Conservation (phyloP, 306 rosid genomes). For the Corylus americana region DNA sequence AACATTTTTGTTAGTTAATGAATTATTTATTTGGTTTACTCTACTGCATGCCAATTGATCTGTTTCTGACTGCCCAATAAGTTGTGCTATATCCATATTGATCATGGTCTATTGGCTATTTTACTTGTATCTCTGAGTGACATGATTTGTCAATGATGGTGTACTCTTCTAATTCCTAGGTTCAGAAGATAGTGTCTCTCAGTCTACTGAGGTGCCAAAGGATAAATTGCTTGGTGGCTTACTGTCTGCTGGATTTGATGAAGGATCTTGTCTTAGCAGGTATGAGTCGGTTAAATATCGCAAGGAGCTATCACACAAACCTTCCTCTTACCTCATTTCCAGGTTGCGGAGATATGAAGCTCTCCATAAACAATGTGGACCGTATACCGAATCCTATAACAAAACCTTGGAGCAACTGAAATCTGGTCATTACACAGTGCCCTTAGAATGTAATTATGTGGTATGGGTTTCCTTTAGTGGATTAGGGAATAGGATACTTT, state of each 20-base stretch:
- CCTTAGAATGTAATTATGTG: constrained; percentile 55
- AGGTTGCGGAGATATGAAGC: constrained; percentile 62
- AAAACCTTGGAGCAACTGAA: constrained; percentile 52
- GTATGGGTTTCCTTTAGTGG: constrained; percentile 76
- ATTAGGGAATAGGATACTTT: constrained; percentile 70
- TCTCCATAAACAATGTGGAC: constrained; percentile 66
- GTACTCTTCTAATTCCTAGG: constrained; percentile 32
- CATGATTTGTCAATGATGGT: constrained; percentile 4
- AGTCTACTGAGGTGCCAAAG: constrained; percentile 29
- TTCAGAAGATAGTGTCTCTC: constrained; percentile 30
- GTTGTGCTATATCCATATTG: background rate
- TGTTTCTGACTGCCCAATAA: background rate
- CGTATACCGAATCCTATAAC: constrained; percentile 58
- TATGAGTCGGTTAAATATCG: constrained; percentile 48
- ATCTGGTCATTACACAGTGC: constrained; percentile 39
- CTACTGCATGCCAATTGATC: background rate
- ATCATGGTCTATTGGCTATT: background rate
- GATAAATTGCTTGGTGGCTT: constrained; percentile 58
- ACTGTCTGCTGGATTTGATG: constrained; percentile 55
- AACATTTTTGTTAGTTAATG: background rate
- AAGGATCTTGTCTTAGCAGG: constrained; percentile 63
- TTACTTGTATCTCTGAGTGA: constrained; percentile 4
- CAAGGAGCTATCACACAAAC: constrained; percentile 41
- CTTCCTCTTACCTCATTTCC: constrained; percentile 62
- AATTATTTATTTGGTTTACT: background rate